Evolutionary conservation across 1,284 basidiomycete genomes (phyloP).

Genomic region (Cutaneotrichosporon cavernicola): DNA sequence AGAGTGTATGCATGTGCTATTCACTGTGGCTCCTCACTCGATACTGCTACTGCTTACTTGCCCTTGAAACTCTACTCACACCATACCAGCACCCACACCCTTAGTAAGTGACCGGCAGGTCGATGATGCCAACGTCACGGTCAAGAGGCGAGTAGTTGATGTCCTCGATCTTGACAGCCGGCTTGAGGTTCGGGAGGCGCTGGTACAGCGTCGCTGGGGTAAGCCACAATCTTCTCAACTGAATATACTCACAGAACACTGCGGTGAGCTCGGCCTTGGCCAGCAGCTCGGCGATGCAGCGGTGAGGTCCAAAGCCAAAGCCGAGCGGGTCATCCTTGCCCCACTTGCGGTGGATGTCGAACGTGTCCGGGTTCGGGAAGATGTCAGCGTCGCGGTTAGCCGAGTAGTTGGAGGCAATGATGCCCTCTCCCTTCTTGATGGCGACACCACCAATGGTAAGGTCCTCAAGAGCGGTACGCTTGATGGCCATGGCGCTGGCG

Average conservation of each 20-base stretch:
- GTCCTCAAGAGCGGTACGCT: constrained; percentile 18
- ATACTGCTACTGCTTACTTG: too few species aligned
- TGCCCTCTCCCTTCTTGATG: constrained; percentile 18
- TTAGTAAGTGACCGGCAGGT: constrained; percentile 17
- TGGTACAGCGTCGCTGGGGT: constrained; percentile 16
- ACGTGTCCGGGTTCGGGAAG: constrained; percentile 16
- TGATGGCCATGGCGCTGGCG: constrained; percentile 20
- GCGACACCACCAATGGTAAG: constrained; percentile 13
- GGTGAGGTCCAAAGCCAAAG: constrained; percentile 16
- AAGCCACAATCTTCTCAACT: background rate
- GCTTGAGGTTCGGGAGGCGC: constrained; percentile 16
- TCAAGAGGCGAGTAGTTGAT: constrained; percentile 17
- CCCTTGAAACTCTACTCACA: background rate
- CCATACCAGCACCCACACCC: background rate
- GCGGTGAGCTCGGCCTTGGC: constrained; percentile 18
- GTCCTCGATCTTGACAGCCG: constrained; percentile 14
- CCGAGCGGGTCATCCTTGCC: constrained; percentile 15
- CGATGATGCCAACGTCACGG: constrained; percentile 16
- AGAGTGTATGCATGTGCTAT: too few species aligned
- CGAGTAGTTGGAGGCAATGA: constrained; percentile 22
- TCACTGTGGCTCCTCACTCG: too few species aligned
- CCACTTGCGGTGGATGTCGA: constrained; percentile 20
- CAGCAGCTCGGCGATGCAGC: constrained; percentile 19
- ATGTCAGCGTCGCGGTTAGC: constrained; percentile 20
- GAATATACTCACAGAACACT: constrained; percentile 13